Evolutionary conservation across 2,329 filamentous ascomycete genomes (phyloP), one percentile per base, ranked within the genome.

Genomic region (Aphanocladium album): DNA sequence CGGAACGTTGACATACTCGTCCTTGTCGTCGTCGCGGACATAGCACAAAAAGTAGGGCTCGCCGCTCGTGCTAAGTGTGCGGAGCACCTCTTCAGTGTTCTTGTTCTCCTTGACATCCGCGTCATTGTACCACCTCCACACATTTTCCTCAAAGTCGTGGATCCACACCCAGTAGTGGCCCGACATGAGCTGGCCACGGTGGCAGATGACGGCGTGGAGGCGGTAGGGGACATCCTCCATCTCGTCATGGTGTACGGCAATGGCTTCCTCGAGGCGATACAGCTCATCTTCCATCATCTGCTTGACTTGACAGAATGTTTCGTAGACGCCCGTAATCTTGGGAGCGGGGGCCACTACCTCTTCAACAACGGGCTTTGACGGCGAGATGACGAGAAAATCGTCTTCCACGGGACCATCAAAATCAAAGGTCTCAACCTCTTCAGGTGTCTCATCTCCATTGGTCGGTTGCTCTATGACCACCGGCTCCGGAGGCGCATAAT

Each of bases 161-260:
- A 99, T 96, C 83, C 93, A 97, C 49, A 97, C 91, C 88, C 91
- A 97, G 76, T 98, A 99, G 73, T 99, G 95, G 0, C 95, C 95
- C 50, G 88, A 88, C 49, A 80, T 83, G 45, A 88, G 81, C 66
- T 80, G 79, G 35, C 90, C 90, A 21, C 89, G 87, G 72, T 99
- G 95, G 68, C 96, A 93, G 69, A 99, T 96, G 35, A 97, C 89
- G 0, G 93, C 91, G 67, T 97, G 93, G 5, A 99, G 83, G 16
- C 86, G 86, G 72, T 98, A 99, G 12, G 88, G 84, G 51, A 90
- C 78, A 27, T 85, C 78, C 47, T 82, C 81, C 68, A 88, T 82
- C 57, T 84, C 81, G 3, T 79, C 79, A 68, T 69, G 62, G 49
- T 71, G 68, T 39, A 66, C 60, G 35, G 69, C 62, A 1, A 76